These are phyloP conservation scores for Talaromyces sp. DNA, from an alignment of 2,329 filamentous ascomycete species.

Conservation along the genomic window DNA sequence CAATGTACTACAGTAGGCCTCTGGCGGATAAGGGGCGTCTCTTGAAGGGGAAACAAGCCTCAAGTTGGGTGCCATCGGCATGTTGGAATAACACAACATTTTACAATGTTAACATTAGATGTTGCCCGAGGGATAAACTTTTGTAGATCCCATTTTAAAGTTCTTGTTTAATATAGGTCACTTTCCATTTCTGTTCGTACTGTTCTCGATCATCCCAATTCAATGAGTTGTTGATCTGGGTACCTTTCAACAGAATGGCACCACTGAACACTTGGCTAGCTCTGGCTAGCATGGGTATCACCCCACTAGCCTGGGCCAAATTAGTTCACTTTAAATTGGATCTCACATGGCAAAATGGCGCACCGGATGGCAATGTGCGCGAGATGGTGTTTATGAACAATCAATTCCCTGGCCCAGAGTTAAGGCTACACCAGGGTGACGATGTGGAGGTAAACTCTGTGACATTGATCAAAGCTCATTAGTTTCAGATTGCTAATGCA, in stretches of 20 bases:
- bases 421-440: conserved; percentile 32
- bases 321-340: conserved; percentile 30
- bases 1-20: conserved; percentile 7
- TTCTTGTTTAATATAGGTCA: neutral
- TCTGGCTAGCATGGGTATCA: conserved; percentile 11
- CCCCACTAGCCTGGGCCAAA: conserved; percentile 18
- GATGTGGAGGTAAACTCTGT: conserved; percentile 36
- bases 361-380: conserved; percentile 35
- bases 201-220: neutral
- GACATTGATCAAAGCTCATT: no score
- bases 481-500: neutral
- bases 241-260: conserved; percentile 13
- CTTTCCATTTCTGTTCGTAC: neutral
- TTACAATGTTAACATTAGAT: conserved; percentile 4
- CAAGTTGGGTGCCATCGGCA: neutral
- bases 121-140: neutral
- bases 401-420: conserved; percentile 35
- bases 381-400: conserved; percentile 38
- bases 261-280: conserved; percentile 13
- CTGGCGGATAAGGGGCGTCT: neutral
- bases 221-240: neutral
- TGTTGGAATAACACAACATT: neutral
- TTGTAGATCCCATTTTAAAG: neutral
- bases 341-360: conserved; percentile 37
- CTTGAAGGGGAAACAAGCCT: neutral